A percentile compares a stretch with the other conserved stretches of the same genome.
Evolutionary conservation across 2,329 filamentous ascomycete species (phyloP).

Genomic region (Aspergillus sp.): DNA sequence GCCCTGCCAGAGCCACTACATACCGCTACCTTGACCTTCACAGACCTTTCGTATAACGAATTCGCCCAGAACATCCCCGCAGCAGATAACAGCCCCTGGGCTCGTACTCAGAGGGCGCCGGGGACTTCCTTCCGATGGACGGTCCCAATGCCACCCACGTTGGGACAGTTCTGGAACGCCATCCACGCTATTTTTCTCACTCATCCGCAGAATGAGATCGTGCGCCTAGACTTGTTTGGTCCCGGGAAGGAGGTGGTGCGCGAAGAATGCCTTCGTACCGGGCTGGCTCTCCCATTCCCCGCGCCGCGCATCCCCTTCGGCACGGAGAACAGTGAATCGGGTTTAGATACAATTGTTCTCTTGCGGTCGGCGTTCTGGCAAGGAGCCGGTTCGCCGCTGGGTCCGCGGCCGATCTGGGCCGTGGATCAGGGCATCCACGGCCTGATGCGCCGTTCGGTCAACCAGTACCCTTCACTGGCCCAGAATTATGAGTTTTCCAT

Average conservation of each 20-base stretch:
- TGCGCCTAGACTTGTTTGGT: slow-evolving; percentile 36
- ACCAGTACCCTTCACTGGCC: slow-evolving; percentile 40
- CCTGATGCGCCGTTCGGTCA: slow-evolving; percentile 22
- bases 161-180: slow-evolving; percentile 42
- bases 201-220: slow-evolving; percentile 31
- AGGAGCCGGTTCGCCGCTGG: slow-evolving; percentile 66
- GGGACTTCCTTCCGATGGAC: slow-evolving; percentile 36
- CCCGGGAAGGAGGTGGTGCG: slow-evolving; percentile 38
- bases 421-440: slow-evolving; percentile 43
- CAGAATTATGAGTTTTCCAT: slow-evolving; percentile 36
- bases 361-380: slow-evolving; percentile 66
- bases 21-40: slow-evolving; percentile 37
- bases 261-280: slow-evolving; percentile 40
- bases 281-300: slow-evolving; percentile 26
- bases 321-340: slow-evolving; percentile 18
- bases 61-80: slow-evolving; percentile 27
- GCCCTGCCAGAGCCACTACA: slow-evolving; percentile 41
- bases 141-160: slow-evolving; percentile 25
- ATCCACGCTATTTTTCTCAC: slow-evolving; percentile 38
- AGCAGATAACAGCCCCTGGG: slow-evolving; percentile 42
- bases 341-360: slow-evolving; percentile 43
- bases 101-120: slow-evolving; percentile 31
- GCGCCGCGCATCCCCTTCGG: slow-evolving; percentile 20
- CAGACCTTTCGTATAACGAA: slow-evolving; percentile 30
- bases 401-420: slow-evolving; percentile 63